phyloP scores from a whole-genome alignment of 352 stramenopile species.

The Pythium insidiosum region DNA sequence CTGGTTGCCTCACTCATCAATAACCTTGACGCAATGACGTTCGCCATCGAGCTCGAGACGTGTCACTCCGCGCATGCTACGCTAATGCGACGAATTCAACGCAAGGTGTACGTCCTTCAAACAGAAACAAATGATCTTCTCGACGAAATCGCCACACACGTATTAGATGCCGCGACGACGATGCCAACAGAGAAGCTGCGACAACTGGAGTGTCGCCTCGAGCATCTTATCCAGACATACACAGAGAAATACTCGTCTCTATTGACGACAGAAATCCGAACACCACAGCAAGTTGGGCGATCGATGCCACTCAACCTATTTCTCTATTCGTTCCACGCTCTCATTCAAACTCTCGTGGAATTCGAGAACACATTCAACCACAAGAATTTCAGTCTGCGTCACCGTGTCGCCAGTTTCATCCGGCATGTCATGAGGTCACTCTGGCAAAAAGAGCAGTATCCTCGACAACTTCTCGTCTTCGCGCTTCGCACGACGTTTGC shows the following conservation, averaged over 20 bases:
- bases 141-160: slow-evolving; percentile 43
- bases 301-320: slow-evolving; percentile 77
- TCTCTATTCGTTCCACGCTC: slow-evolving; percentile 70
- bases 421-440: slow-evolving; percentile 29
- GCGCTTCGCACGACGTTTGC: slow-evolving; percentile 55
- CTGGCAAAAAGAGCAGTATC: slow-evolving; percentile 34
- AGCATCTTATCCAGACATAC: slow-evolving; percentile 51
- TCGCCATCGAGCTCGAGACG: slow-evolving; percentile 60
- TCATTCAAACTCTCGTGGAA: slow-evolving; percentile 49
- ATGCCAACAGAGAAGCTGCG: slow-evolving; percentile 43
- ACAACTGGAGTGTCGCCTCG: slow-evolving; percentile 38
- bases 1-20: slow-evolving; percentile 47
- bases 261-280: slow-evolving; percentile 25
- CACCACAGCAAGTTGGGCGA: slow-evolving; percentile 39
- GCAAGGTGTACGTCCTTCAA: slow-evolving; percentile 59
- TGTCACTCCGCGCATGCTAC: slow-evolving; percentile 50
- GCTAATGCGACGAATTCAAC: slow-evolving; percentile 57
- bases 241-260: slow-evolving; percentile 43
- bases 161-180: slow-evolving; percentile 11
- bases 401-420: slow-evolving; percentile 46
- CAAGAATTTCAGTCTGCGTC: slow-evolving; percentile 52
- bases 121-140: slow-evolving; percentile 55
- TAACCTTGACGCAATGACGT: slow-evolving; percentile 63
- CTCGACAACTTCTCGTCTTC: slow-evolving; percentile 35
- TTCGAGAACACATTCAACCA: slow-evolving; percentile 63